Evolutionary conservation across 352 stramenopile species (phyloP).

Genomic region (Phytophthora idaei): DNA sequence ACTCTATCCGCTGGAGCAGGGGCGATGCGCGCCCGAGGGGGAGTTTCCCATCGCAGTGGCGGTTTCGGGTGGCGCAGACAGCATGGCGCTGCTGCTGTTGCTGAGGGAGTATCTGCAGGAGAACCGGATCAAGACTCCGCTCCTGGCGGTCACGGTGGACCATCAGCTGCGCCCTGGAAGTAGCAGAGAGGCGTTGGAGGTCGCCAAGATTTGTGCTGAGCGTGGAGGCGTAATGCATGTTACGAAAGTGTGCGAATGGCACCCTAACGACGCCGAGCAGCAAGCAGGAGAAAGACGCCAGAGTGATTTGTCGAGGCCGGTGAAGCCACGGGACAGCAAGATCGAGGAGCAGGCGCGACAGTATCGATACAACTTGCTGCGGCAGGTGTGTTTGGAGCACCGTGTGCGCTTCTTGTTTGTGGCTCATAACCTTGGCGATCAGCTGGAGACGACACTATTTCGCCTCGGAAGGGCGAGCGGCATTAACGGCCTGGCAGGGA

Average conservation of each 20-base stretch:
- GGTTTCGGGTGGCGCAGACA: slow-evolving; percentile 79
- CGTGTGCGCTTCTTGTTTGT: slow-evolving; percentile 76
- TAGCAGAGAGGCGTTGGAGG: slow-evolving; percentile 55
- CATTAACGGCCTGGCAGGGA: slow-evolving; percentile 78
- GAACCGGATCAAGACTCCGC: slow-evolving; percentile 54
- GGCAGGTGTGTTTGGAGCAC: slow-evolving; percentile 52
- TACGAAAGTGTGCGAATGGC: slow-evolving; percentile 63
- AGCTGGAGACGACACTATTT: slow-evolving; percentile 84
- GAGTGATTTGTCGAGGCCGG: neutral
- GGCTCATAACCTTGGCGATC: slow-evolving; percentile 79
- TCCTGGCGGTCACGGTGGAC: slow-evolving; percentile 84
- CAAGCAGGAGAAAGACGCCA: neutral
- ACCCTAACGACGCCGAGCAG: slow-evolving; percentile 12
- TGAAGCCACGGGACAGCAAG: slow-evolving; percentile 67
- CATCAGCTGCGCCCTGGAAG: slow-evolving; percentile 75
- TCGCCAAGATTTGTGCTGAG: slow-evolving; percentile 50
- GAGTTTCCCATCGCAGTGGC: slow-evolving; percentile 74
- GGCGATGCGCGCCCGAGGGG: slow-evolving; percentile 9
- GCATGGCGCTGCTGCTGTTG: slow-evolving; percentile 81
- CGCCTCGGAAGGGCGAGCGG: slow-evolving; percentile 75
- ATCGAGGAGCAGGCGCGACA: slow-evolving; percentile 74
- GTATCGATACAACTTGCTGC: slow-evolving; percentile 73
- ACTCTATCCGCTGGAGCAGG: slow-evolving; percentile 41
- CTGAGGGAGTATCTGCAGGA: slow-evolving; percentile 65
- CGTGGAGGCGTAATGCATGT: slow-evolving; percentile 57